Conservation (phyloP, 2,329 filamentous ascomycete genomes). For the Juglanconis oblonga region DNA sequence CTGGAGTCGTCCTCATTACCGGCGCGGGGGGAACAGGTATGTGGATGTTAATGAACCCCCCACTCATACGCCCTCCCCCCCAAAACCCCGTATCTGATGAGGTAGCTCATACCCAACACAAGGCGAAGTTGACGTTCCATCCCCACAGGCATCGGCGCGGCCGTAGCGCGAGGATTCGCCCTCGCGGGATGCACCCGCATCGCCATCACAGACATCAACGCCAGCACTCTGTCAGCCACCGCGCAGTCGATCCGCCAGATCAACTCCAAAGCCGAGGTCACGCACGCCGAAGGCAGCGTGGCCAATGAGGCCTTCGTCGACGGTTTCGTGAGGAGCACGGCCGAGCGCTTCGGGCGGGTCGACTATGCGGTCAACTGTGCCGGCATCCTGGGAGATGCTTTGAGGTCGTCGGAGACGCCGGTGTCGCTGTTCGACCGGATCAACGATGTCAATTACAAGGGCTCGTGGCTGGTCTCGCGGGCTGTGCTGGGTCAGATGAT, state of each 20-base stretch:
- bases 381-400: conserved; percentile 43
- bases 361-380: conserved; percentile 58
- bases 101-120: too few relatives aligned
- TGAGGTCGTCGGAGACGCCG: conserved; percentile 43
- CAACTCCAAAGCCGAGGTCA: conserved; percentile 32
- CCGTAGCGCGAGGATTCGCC: conserved; percentile 49
- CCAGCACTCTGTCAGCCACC: conserved; percentile 35
- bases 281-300: conserved; percentile 41
- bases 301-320: conserved; percentile 43
- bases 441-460: conserved; percentile 54
- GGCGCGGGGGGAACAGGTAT: conserved; percentile 46
- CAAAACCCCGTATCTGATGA: neutral
- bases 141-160: conserved; percentile 50
- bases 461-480: conserved; percentile 44
- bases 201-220: conserved; percentile 52
- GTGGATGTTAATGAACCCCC: neutral
- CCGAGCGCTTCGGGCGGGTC: conserved; percentile 39
- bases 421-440: conserved; percentile 49
- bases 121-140: neutral
- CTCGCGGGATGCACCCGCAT: conserved; percentile 47
- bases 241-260: conserved; percentile 29
- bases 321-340: conserved; percentile 31
- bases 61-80: neutral
- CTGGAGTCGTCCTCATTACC: conserved; percentile 37
- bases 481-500: conserved; percentile 44